Base-by-base conservation (phyloP, 2,329 filamentous ascomycete species). In the Trichoderma harzianum region DNA sequence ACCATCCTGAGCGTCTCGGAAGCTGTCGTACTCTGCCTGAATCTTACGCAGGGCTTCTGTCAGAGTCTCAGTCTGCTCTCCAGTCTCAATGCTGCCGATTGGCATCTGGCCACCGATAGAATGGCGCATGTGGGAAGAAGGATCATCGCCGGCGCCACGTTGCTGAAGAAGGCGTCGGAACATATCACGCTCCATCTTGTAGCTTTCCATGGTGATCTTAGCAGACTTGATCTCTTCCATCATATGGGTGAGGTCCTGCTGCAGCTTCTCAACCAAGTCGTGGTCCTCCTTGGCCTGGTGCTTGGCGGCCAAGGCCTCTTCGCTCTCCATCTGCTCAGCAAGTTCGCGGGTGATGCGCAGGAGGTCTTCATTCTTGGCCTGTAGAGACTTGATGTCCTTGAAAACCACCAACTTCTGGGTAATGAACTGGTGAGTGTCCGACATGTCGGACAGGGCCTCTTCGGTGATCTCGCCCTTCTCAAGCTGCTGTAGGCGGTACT, bases 181-280 rank as follows among this genome's bases (percentile, higher is more conserved):
- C 89, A 98, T 98, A 79, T 99, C 95, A 74, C 96, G 91, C 83
- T 99, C 96, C 77, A 94, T 93, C 79, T 96, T 94, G 80, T 97
- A 97, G 80, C 93, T 97, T 84, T 97, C 93, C 74, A 94, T 93
- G 71, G 95, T 93, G 34, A 92, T 90, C 57, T 92, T 90, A 75
- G 97, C 91, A 14, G 92, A 92, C 75, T 91, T 89, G 67, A 97
- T 89, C 79, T 98, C 94, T 74, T 98, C 95, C 72, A 93, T 90
- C 80, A 95, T 80, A 64, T 92, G 90, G 75, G 91, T 87, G 28
- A 97, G 87, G 75, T 94, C 90, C 68, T 91, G 88, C 74, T 93
- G 87, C 36, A 96, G 84, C 60, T 87, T 88, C 75, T 92, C 89
- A n/a, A 96, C 87, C 79, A 95, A 91, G 73, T 93, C 88, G 72